Evolutionary conservation across 2,329 filamentous ascomycete species (phyloP), one percentile per base, ranked within the genome.

Genomic region (Seiridium unicorne): DNA sequence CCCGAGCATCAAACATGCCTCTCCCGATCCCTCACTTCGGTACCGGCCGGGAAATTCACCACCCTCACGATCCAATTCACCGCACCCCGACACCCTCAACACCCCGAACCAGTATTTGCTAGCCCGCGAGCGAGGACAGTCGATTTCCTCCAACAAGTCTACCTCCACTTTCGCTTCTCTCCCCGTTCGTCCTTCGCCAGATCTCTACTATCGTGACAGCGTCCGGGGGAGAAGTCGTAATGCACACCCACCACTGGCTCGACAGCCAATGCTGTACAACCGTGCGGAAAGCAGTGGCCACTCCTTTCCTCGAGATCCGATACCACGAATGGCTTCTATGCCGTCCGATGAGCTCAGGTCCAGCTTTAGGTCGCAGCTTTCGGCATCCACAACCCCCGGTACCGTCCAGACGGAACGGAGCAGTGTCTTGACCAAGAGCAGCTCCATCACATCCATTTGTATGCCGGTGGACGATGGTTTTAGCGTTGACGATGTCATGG

Each of bases 381-480:
- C 83, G 18, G 72, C 78, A 42, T 85, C 83, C 3, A 83, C 83
- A 4, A 76, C 78, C 34, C 82, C 82, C 38, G 93, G 89, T 32
- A 84, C 82, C 2, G 66, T 74, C 4, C 86, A 88, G n/a, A 96
- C 92, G 1, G 91, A 94, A 70, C 84, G 91, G 62, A 96, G 91
- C 73, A 97, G 93, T 70, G 82, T 95, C 55, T 73, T 89, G 64
- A 95, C 92, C 3, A 92, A 91, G 66, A 86, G 87, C 62, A 96
- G 90, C 77, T 93, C 90, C 1, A 81, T 88, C 57, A 89, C 77
- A 76, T 95, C 80, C 63, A 82, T 81, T 74, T 79, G 79, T 63
- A 74, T 65, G 57, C 69, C 65, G 47, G 70, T 67, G 57, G 73
- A 78, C 64, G 85, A 87, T 64, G 84, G 83, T 46, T 79, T 84